phyloP scores from a whole-genome alignment of 805 yeast genomes.

The Kuraishia hungarica region DNA sequence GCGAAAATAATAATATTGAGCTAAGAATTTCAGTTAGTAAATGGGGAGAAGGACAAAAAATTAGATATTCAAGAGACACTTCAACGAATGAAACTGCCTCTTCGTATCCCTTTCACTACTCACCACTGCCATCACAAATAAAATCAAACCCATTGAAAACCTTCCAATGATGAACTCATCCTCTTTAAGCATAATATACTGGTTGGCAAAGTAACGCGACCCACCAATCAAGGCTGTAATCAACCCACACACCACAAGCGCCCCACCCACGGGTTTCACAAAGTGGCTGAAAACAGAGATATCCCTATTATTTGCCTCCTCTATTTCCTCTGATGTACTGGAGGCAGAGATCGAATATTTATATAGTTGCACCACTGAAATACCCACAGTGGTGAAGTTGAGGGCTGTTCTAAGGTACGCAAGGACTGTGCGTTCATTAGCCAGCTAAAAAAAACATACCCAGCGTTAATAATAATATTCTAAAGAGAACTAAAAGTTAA shows the following conservation, averaged over 20 bases:
- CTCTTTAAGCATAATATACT: slow-evolving; percentile 23
- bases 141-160: slow-evolving; percentile 23
- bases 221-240: slow-evolving; percentile 33
- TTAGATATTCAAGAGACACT: not conserved
- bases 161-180: slow-evolving; percentile 37
- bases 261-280: slow-evolving; percentile 15
- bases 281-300: slow-evolving; percentile 8
- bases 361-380: slow-evolving; percentile 44
- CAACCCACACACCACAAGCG: slow-evolving; percentile 34
- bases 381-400: slow-evolving; percentile 42
- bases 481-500: too few relatives aligned
- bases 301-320: slow-evolving; percentile 4
- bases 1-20: slow-evolving; percentile 3
- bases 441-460: slow-evolving; percentile 21
- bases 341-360: not conserved
- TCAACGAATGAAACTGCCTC: too few relatives aligned
- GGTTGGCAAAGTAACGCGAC: slow-evolving; percentile 36
- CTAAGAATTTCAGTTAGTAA: not conserved
- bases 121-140: slow-evolving; percentile 24
- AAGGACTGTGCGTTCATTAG: slow-evolving; percentile 53
- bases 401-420: slow-evolving; percentile 54
- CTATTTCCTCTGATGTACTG: not conserved
- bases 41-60: too few relatives aligned
- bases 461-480: too few relatives aligned
- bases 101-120: slow-evolving; percentile 14